These are phyloP conservation scores for Paraglomus brasilianum DNA, from an alignment of 192 early-diverging fungal genomes.

Conservation along the genomic window DNA sequence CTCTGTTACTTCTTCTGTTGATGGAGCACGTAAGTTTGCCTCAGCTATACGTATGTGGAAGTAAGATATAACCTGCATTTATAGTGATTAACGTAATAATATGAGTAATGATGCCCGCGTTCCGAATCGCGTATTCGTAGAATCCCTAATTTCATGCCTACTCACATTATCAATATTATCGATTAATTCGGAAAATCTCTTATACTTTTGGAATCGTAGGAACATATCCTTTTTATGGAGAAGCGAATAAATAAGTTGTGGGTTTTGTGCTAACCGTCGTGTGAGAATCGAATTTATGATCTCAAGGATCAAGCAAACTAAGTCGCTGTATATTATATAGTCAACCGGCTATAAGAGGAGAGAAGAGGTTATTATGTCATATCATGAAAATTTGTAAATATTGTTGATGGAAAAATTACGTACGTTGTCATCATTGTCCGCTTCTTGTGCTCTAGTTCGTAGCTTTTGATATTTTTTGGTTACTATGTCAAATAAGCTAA, in stretches of 20 bases:
- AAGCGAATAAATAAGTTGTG: constrained; percentile 68
- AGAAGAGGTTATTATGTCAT: neutral
- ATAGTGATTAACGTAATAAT: neutral
- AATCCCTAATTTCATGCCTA: neutral
- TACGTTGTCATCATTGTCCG: constrained; percentile 44
- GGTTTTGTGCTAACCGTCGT: constrained; percentile 61
- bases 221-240: constrained; percentile 68
- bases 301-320: constrained; percentile 66
- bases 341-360: constrained; percentile 38
- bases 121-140: too few species aligned
- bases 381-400: neutral
- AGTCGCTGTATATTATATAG: constrained; percentile 61
- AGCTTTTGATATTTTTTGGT: constrained; percentile 66
- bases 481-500: constrained; percentile 68
- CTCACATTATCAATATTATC: constrained; percentile 56
- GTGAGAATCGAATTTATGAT: constrained; percentile 68
- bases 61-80: constrained; percentile 55
- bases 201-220: constrained; percentile 48
- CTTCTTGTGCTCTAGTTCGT: constrained; percentile 32
- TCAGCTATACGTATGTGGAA: constrained; percentile 63
- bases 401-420: neutral
- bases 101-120: neutral
- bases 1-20: constrained; percentile 60
- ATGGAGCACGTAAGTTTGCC: constrained; percentile 62
- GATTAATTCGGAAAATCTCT: constrained; percentile 56